Evolutionary conservation across 176 grass and related monocot genomes (phyloP).

Genomic region (Bothriochloa decipiens): DNA sequence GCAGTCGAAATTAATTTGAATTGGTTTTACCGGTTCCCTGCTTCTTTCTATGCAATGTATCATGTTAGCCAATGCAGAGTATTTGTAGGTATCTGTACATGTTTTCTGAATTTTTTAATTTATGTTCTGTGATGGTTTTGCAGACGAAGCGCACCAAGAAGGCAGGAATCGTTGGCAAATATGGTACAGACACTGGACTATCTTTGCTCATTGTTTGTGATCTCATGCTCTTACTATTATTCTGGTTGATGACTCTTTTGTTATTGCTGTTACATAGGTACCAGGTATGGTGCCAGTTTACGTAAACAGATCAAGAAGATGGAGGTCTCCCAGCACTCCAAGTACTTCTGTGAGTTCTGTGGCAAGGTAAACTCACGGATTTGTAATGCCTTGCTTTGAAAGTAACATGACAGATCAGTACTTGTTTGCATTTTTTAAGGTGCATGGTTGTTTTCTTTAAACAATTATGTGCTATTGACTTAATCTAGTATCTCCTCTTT

Average conservation of each 20-base stretch:
- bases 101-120: not conserved
- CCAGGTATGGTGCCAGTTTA: constrained; percentile 98
- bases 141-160: constrained; percentile 99
- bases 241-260: not conserved
- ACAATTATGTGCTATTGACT: not conserved
- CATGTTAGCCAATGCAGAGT: not conserved
- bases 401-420: not conserved
- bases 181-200: constrained; percentile 51
- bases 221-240: not conserved
- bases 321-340: constrained; percentile 97
- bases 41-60: not conserved
- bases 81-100: not conserved
- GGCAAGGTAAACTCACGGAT: constrained; percentile 61
- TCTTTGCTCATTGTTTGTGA: not conserved
- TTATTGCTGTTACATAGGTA: constrained; percentile 47
- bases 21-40: not conserved
- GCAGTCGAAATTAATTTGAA: not conserved
- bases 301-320: constrained; percentile 99
- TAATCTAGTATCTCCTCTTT: not conserved
- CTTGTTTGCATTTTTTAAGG: too few relatives aligned
- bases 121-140: constrained; percentile 21
- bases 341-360: constrained; percentile 99
- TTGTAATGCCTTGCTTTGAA: not conserved
- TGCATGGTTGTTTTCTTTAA: not conserved
- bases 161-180: constrained; percentile 98